Evolutionary conservation across 495 filamentous ascomycete species (phyloP), one percentile per base, ranked within the genome.

Genomic region (Parmelia sp.): DNA sequence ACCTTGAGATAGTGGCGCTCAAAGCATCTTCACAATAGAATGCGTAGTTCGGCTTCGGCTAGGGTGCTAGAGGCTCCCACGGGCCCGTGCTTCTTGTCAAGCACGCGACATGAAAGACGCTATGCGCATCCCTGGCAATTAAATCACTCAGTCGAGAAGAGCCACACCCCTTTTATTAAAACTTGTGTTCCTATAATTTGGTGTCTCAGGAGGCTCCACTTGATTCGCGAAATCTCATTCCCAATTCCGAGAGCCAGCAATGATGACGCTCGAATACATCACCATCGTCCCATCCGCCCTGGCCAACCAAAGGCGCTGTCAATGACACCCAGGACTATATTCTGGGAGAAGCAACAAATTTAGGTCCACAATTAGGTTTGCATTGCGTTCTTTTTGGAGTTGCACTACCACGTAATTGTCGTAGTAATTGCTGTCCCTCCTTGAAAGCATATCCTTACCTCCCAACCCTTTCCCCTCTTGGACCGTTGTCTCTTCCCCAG

Each of bases 361-460:
- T 55, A 11, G 27, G 14, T 33, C 51, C 29, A 33, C 29, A n/a
- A 55, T 55, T 55, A 35, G 35, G 42, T 63, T 44, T 33, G 37
- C 4, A 63, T 42, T 42, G 33, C 27, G 35, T 33, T 55, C 17
- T 33, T 55, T 33, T 33, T 33, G 33, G 15, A 44, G 31, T 33
- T 39, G 45, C 59, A 36, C 61, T 57, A 63, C 42, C 49, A 63
- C 61, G 61, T 63, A 45, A 45, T 57, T 45, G 56, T 47, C 12
- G 44, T 25, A 11, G 56, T 36, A 23, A 27, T 58, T 53, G 40
- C 60, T 53, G 36, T 58, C 33, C n/a, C 53, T 42, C 31, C 31
- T 40, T 35, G 27, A 44, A 58, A 58, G 40, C 62, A 64, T 59
- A 64, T 47, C 33, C 55, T 55, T 64, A 25, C 62, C 55, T 47